Evolutionary conservation across 1,284 basidiomycete genomes (phyloP).

Genomic region (Neolentinus lepideus): DNA sequence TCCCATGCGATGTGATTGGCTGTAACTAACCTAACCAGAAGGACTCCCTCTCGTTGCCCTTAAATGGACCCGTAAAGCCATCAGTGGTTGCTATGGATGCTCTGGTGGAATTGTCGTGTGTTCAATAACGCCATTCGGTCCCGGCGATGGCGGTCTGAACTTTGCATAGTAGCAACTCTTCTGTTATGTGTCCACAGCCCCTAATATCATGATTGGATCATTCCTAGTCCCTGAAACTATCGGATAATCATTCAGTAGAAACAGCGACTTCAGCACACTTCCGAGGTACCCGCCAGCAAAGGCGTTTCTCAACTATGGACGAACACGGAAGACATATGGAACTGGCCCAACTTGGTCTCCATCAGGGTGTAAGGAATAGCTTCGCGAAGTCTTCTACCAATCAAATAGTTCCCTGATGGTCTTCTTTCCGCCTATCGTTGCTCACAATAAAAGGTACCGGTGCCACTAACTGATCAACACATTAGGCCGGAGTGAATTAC

Average conservation of each 20-base stretch:
- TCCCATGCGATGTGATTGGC: background rate
- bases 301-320: too few relatives aligned
- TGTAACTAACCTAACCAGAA: background rate
- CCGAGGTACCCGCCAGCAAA: too few relatives aligned
- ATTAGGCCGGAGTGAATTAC: too few relatives aligned
- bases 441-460: background rate
- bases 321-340: too few relatives aligned
- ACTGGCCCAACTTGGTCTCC: too few relatives aligned
- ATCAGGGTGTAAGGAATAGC: background rate
- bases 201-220: background rate
- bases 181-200: background rate
- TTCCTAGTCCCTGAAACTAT: background rate
- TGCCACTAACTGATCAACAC: too few relatives aligned
- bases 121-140: background rate
- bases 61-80: background rate
- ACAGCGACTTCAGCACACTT: too few relatives aligned
- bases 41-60: background rate
- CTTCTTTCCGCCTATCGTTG: background rate
- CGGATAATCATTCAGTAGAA: too few relatives aligned
- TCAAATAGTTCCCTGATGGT: background rate
- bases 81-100: background rate
- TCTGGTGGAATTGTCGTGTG: background rate
- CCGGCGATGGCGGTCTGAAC: too few relatives aligned
- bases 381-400: background rate
- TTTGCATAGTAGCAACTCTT: background rate